phyloP scores from a whole-genome alignment of 331 rosid genomes.

The Pyrus hybrid region DNA sequence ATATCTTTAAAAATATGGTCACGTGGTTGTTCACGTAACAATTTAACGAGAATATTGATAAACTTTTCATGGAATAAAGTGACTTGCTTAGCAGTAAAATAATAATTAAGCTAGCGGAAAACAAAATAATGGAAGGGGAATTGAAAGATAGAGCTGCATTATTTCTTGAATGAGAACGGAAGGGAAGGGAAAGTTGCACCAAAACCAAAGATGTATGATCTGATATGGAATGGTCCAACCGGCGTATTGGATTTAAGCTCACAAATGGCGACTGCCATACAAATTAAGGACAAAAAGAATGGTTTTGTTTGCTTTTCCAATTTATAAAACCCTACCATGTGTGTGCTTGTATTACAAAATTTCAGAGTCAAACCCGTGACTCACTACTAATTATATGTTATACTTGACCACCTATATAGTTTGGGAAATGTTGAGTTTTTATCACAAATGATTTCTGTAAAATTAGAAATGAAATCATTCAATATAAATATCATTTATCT shows the following conservation, averaged over 20 bases:
- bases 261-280: background rate
- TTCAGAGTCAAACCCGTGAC: rapidly evolving
- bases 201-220: background rate
- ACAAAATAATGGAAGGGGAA: background rate
- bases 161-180: background rate
- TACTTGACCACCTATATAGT: rapidly evolving
- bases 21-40: too few relatives aligned
- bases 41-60: too few relatives aligned
- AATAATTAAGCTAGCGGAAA: background rate
- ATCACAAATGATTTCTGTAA: rapidly evolving
- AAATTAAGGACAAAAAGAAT: background rate
- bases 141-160: background rate
- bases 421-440: too few relatives aligned
- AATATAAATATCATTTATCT: too few relatives aligned
- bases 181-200: background rate
- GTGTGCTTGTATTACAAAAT: background rate
- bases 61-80: background rate
- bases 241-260: background rate
- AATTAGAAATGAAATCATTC: too few relatives aligned
- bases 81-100: background rate
- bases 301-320: background rate
- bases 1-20: too few relatives aligned
- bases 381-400: background rate
- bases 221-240: background rate
- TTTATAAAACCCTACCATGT: too few relatives aligned